phyloP scores from a whole-genome alignment of 2,329 filamentous ascomycete genomes.

The Alternaria longipes region DNA sequence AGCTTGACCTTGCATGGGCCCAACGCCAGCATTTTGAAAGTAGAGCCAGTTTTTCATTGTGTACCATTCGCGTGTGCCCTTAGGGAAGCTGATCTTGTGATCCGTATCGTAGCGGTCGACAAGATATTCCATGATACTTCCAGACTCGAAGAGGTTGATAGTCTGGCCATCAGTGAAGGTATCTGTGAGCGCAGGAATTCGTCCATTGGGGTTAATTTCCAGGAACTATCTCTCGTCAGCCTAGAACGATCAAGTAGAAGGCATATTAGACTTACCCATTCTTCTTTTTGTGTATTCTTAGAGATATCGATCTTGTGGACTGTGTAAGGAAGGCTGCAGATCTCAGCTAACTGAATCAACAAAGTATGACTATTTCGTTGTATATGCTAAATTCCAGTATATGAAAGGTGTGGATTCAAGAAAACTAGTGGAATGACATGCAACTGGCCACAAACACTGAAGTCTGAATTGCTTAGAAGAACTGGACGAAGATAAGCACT shows the following conservation, averaged over 20 bases:
- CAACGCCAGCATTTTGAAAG: constrained; percentile 79
- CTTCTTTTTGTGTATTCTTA: constrained; percentile 82
- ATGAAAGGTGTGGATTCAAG: neutral
- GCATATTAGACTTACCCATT: constrained; percentile 57
- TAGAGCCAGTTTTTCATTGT: constrained; percentile 78
- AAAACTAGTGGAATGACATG: too few relatives aligned
- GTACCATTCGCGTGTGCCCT: constrained; percentile 76
- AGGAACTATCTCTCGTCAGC: constrained; percentile 66
- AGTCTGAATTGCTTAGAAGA: neutral
- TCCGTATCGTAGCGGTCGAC: constrained; percentile 82
- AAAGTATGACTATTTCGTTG: neutral
- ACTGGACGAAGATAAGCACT: neutral
- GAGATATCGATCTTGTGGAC: constrained; percentile 74
- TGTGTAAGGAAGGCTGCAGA: constrained; percentile 73
- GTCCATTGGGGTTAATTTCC: constrained; percentile 90
- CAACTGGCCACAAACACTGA: neutral
- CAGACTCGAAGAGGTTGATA: constrained; percentile 83
- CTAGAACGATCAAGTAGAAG: neutral
- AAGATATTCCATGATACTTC: constrained; percentile 85
- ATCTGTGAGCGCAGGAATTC: constrained; percentile 88
- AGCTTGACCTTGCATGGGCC: constrained; percentile 83
- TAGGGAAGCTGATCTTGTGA: constrained; percentile 82
- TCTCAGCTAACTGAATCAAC: neutral
- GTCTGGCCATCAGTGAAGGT: constrained; percentile 73
- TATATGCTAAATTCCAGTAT: neutral